Conservation (phyloP, 495 filamentous ascomycete species). For the Evernia prunastri region DNA sequence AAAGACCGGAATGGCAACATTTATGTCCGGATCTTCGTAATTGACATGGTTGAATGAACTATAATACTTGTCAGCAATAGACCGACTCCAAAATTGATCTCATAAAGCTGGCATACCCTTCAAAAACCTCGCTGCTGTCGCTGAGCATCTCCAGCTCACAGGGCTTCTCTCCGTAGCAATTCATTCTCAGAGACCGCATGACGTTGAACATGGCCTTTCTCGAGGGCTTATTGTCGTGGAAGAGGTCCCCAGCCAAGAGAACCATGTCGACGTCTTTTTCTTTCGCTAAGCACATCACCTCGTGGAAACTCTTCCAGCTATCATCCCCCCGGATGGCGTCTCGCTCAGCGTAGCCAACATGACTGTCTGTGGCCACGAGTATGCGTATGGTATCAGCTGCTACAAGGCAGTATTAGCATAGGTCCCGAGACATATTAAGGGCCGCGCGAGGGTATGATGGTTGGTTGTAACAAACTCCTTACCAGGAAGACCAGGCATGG, state of each 20-base stretch:
- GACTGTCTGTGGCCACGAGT: conserved; percentile 88
- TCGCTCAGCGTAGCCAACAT: conserved; percentile 94
- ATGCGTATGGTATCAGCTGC: conserved; percentile 90
- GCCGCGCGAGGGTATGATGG: not conserved
- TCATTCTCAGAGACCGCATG: conserved; percentile 85
- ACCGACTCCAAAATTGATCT: not conserved
- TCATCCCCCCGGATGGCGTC: conserved; percentile 91
- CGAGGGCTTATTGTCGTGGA: conserved; percentile 98
- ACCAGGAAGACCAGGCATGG: conserved; percentile 22
- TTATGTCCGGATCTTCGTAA: conserved; percentile 96
- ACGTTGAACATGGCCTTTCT: conserved; percentile 95
- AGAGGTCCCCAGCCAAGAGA: conserved; percentile 86
- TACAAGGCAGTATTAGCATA: conserved; percentile 27
- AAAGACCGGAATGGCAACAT: conserved; percentile 94
- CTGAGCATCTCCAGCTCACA: conserved; percentile 94
- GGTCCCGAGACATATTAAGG: too few relatives aligned
- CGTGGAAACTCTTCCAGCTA: conserved; percentile 94
- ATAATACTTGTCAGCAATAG: conserved; percentile 1
- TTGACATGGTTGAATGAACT: conserved; percentile 87
- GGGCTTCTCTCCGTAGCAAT: conserved; percentile 89
- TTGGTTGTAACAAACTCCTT: not conserved
- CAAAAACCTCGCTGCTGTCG: conserved; percentile 83
- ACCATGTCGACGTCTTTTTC: conserved; percentile 94
- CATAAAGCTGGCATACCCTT: conserved; percentile 39
- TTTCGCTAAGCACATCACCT: conserved; percentile 86